Evolutionary conservation across 345 rosid species (phyloP).

Genomic region (Populus nigra): DNA sequence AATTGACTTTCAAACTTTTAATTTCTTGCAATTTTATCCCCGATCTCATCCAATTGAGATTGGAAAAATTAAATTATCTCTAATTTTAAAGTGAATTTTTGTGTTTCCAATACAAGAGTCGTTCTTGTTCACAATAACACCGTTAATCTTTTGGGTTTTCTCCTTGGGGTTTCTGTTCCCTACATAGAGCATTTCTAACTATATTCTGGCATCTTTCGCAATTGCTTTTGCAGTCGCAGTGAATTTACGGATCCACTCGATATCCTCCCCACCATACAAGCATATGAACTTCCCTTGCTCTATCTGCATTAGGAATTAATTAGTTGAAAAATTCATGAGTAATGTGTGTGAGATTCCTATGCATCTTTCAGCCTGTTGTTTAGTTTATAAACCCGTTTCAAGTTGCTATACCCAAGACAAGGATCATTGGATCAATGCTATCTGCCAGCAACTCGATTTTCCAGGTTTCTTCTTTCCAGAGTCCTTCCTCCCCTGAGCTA

Average conservation of each 20-base stretch:
- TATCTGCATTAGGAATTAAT: slow-evolving; percentile 9
- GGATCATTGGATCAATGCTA: slow-evolving; percentile 39
- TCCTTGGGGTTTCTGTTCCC: slow-evolving; percentile 67
- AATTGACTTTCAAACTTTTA: no score
- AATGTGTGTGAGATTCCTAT: neutral
- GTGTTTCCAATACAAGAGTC: no score
- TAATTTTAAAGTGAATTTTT: no score
- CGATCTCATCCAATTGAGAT: no score
- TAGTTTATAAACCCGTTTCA: neutral
- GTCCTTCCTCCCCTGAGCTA: slow-evolving; percentile 44
- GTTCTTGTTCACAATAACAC: slow-evolving; percentile 30
- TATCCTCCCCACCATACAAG: slow-evolving; percentile 76
- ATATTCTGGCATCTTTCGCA: slow-evolving; percentile 39
- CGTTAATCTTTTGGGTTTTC: slow-evolving; percentile 38
- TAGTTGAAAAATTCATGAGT: neutral
- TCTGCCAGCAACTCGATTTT: slow-evolving; percentile 54
- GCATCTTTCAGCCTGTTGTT: neutral
- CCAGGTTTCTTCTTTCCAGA: slow-evolving; percentile 69
- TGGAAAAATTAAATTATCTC: no score
- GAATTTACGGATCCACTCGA: slow-evolving; percentile 61
- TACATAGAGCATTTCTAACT: slow-evolving; percentile 58
- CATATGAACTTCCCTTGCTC: slow-evolving; percentile 47
- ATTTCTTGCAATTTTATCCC: no score
- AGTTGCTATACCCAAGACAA: slow-evolving; percentile 41
- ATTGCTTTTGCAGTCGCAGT: slow-evolving; percentile 31